Base-by-base conservation (phyloP, 768 basidiomycete species). In the Pleurotus giganteus region DNA sequence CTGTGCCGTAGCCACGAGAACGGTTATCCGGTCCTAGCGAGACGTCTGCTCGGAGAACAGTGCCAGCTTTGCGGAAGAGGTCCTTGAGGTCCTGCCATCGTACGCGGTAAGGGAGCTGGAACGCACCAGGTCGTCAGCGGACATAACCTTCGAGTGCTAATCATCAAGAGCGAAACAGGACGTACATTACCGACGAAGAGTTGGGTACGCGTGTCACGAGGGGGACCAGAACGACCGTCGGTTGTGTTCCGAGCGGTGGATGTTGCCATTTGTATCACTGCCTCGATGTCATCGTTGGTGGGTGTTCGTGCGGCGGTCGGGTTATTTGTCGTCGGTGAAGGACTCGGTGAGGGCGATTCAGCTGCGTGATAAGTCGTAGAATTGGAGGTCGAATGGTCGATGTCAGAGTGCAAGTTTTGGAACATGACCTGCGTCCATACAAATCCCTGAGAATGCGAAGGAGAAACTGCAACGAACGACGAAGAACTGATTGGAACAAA, bases 1-100 rank as follows among this genome's bases (percentile, higher is more conserved):
- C 96, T 9, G 94, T 97, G 24, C 97, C 97, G 65, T 95, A 88
- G 1, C 96, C 96, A 53, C 95, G 81, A 43, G 90, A 93, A 61
- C 96, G 81, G 69, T 97, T 97, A 69, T 94, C 92, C 2, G 91
- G 89, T 3, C 91, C 84, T 28, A 91, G 76, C 53, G 89, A 80
- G 59, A 91, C 83, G 66, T 88, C 83, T 36, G 94, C 87, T 46
- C 89, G 79, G 32, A 92, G 74, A 59, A 95, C 86, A 26, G 91
- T 97, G 37, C 97, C 97, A 4, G 96, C 91, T 60, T 91, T 89
- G 32, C 96, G 85, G 71, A 99, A 98, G 50, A 99, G 83, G 68
- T 99, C 96, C 63, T 99, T 98, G 58, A 99, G 82, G 74, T 99
- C 97, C 74, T 99, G 97, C 97, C 97, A 99, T 53, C 97, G 85